Conservation (phyloP, 176 grass and related monocot genomes). For the Ensete glaucum region DNA sequence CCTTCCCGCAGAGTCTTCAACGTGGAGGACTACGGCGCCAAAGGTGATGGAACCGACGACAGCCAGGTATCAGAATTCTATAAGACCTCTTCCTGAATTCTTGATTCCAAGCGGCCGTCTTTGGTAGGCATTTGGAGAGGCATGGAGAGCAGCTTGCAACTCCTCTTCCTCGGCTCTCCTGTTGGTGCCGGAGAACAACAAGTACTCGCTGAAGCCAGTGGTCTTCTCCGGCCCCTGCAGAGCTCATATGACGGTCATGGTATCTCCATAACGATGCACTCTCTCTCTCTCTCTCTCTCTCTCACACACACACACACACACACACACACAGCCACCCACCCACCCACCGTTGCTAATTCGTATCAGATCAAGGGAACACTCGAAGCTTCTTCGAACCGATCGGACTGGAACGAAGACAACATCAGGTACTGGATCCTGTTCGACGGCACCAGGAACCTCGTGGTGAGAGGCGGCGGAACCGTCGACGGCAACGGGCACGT, state of each 20-base stretch:
- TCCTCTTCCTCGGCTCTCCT: conserved; percentile 9
- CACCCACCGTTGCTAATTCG: background rate
- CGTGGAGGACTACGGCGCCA: conserved; percentile 40
- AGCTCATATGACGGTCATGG: conserved; percentile 42
- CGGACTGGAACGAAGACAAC: conserved; percentile 24
- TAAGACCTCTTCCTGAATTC: background rate
- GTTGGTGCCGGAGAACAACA: conserved; percentile 25
- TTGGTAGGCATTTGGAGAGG: conserved; percentile 46
- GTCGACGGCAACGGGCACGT: conserved; percentile 53
- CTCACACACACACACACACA: too few species aligned
- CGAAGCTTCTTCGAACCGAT: conserved; percentile 51
- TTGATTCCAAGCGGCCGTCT: background rate
- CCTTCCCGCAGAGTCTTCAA: conserved; percentile 18
- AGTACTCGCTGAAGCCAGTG: conserved; percentile 51
- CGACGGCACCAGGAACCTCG: conserved; percentile 23
- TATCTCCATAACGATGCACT: conserved; percentile 10
- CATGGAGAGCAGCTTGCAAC: conserved; percentile 51
- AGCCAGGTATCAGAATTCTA: conserved; percentile 26
- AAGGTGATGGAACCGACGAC: conserved; percentile 25
- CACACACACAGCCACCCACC: too few species aligned
- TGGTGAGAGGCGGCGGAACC: conserved; percentile 45
- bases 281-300: too few species aligned
- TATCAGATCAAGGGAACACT: conserved; percentile 54
- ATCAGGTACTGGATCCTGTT: conserved; percentile 52
- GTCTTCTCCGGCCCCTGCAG: conserved; percentile 56